phyloP scores from a whole-genome alignment of 345 rosid genomes.

The Bruguiera gymnorhiza region DNA sequence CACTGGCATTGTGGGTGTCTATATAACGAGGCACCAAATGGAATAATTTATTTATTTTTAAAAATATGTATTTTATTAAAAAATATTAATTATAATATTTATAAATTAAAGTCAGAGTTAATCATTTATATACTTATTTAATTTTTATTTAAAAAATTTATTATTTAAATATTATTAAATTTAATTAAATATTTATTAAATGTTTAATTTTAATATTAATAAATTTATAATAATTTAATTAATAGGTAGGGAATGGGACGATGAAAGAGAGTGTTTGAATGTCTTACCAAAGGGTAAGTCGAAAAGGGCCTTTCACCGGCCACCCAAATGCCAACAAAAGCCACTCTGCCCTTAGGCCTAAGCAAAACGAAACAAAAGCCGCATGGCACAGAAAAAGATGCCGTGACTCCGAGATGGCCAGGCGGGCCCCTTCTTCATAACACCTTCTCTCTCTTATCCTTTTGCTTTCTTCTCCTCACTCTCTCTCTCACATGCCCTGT shows the following conservation, averaged over 20 bases:
- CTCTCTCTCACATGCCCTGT: constrained; percentile 3
- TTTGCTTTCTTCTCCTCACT: constrained; percentile 15
- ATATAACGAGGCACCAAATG: not conserved
- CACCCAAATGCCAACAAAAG: constrained; percentile 20
- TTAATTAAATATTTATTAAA: too few relatives aligned
- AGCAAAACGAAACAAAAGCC: constrained; percentile 12
- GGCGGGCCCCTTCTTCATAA: constrained; percentile 31
- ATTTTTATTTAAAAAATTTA: too few relatives aligned
- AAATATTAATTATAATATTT: too few relatives aligned
- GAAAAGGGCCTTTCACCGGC: constrained; percentile 61
- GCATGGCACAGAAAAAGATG: constrained; percentile 25
- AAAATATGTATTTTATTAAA: too few relatives aligned
- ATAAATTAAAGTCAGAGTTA: too few relatives aligned
- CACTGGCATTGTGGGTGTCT: not conserved
- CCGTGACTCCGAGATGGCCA: constrained; percentile 3
- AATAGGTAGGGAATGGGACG: not conserved
- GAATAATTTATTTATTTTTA: not conserved
- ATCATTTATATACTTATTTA: too few relatives aligned
- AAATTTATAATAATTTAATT: too few relatives aligned
- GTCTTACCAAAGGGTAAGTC: constrained; percentile 39
- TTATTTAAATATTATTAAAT: too few relatives aligned
- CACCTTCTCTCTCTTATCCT: constrained; percentile 8
- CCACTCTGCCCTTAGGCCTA: not conserved
- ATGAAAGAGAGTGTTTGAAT: not conserved
- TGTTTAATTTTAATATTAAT: too few relatives aligned